Evolutionary conservation across 179 eudicot species (phyloP), one percentile per base, ranked within the genome.

Genomic region (Sideroxylon spinosum): DNA sequence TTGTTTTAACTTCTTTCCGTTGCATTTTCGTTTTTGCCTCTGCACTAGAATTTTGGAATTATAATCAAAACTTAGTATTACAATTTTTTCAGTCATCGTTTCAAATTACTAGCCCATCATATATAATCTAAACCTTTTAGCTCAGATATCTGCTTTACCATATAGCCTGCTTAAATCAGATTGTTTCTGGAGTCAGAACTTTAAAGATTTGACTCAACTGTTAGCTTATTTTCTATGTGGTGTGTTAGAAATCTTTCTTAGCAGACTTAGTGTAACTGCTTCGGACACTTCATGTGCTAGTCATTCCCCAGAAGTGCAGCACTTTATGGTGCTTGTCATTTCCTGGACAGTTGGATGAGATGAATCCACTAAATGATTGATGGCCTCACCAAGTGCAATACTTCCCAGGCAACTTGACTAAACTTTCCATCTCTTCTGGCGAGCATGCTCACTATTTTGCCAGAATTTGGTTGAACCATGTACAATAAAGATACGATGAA

Each of bases 341-440:
- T 37, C 44, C 44, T 6, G 5, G 44, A 37, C 44, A 37, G 44
- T 37, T 37, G 44, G 44, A 37, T 37, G 64, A 50, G 74, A 59
- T 50, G 74, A 71, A 52, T 20, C 61, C 62, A 25, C 75, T 8
- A 29, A 52, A 71, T 71, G 61, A 71, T 71, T 26, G n/a, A 71
- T 9, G 44, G 5, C 44, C 75, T 52, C 22, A 25, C 62, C 32
- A 71, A 71, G 25, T 44, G 16, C 22, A 52, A 22, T 4, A 66
- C n/a, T 68, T 14, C 46, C 68, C 16, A 44, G 23, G 52, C 25
- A 17, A 7, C 23, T 37, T 37, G n/a, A 37, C 44, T 3, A 3
- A 37, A 20, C 25, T 22, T 60, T 60, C 64, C 20, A 22, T 6
- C 20, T 60, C 16, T 20, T 14, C 64, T 11, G 9, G 20, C 20